Base-by-base conservation (phyloP, 306 rosid genomes). In the Mucuna pruriens region DNA sequence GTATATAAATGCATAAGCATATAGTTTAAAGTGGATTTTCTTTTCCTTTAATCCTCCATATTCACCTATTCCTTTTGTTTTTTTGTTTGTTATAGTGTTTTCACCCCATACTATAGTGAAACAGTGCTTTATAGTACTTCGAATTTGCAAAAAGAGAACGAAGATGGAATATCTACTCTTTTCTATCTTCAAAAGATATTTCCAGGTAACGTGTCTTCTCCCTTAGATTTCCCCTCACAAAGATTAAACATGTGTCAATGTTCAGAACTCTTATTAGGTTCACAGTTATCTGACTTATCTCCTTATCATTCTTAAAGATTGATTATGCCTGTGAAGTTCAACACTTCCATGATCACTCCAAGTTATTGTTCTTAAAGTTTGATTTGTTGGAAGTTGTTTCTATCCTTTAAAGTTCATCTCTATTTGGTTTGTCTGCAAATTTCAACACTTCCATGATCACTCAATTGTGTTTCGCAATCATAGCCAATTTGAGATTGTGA, bases 61-160 rank as follows among this genome's bases (percentile, higher is more conserved):
- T 66, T 84, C 51, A 78, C 76, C 19, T 55, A 23, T 74, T 51
- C 51, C 46, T 44, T 48, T 57, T 58, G 31, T 66, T 49, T 67
- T 73, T 62, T 62, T 77, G 79, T 80, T 80, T 80, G 88, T 82
- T 63, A 71, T 82, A 95, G 99, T 54, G 96, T 95, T 85, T 95
- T 95, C 92, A 95, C 99, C 49, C 99, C 99, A 22, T 95, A 95
- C 92, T 95, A 95, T 77, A 95, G 98, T 60, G 99, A 95, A 88
- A 95, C 99, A 34, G 99, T 95, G 75, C 91, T 95, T 15, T 95
- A 95, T 83, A 88, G 98, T 75, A 86, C 88, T 61, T 91, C 97
- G 0, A 97, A 95, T 77, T 82, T 95, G 89, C 86, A 87, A 69
- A 86, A 82, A 82, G 99, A 95, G 89, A 95, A 95, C 40, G 99